Evolutionary conservation across 2,329 filamentous ascomycete genomes (phyloP).

Genomic region (Fusarium austroafricanum): DNA sequence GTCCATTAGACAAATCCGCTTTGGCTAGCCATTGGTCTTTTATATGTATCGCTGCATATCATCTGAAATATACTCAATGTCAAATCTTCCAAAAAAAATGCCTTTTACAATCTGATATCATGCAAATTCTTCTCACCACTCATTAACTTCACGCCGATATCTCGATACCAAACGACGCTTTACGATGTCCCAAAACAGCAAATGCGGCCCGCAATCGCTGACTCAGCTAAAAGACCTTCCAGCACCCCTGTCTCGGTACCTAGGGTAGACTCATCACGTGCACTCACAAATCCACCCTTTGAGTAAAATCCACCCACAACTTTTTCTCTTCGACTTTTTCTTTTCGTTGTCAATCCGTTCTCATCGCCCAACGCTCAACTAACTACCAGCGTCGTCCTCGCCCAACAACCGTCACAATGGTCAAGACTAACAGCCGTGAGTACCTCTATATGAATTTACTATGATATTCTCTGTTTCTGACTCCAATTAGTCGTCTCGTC

Average conservation of each 20-base stretch:
- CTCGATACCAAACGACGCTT: background rate
- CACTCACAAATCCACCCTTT: constrained; percentile 3
- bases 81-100: background rate
- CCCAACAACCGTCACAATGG: constrained; percentile 67
- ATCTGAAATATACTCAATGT: background rate
- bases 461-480: background rate
- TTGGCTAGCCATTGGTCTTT: background rate
- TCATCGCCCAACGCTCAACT: constrained; percentile 49
- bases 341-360: constrained; percentile 35
- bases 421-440: constrained; percentile 74
- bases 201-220: constrained; percentile 11
- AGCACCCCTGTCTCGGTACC: background rate
- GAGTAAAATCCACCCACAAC: constrained; percentile 48
- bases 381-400: constrained; percentile 42
- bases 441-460: constrained; percentile 12
- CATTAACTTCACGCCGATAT: background rate
- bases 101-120: background rate
- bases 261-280: constrained; percentile 51
- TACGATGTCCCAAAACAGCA: constrained; percentile 4
- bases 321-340: constrained; percentile 17
- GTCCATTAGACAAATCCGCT: background rate
- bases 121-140: constrained; percentile 1
- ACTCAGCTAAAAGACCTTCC: background rate
- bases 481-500: constrained; percentile 67
- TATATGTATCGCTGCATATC: background rate